These are phyloP conservation scores for Stachybotrys chlorohalonatus DNA, from an alignment of 2,329 filamentous ascomycete species.

Conservation along the genomic window DNA sequence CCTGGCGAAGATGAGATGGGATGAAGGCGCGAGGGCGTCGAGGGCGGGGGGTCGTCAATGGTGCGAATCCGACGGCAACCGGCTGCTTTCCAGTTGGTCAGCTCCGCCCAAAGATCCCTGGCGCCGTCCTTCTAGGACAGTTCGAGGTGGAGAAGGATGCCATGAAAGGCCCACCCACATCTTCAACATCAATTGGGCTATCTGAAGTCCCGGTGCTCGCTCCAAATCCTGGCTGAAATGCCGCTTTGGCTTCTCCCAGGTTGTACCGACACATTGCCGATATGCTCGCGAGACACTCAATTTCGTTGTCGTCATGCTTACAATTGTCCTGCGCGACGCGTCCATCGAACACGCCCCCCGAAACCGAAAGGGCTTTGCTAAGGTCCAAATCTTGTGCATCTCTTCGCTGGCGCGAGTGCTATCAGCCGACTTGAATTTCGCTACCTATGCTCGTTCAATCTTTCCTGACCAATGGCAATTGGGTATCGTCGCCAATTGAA, in stretches of 20 bases:
- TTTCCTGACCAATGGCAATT: too few relatives aligned
- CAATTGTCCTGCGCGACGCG: too few relatives aligned
- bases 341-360: too few relatives aligned
- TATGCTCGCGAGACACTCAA: too few relatives aligned
- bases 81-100: constrained; percentile 9
- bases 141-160: background rate
- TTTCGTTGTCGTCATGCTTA: too few relatives aligned
- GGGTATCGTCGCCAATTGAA: too few relatives aligned
- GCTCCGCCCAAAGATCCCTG: constrained; percentile 1
- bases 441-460: too few relatives aligned
- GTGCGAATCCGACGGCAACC: constrained; percentile 1
- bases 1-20: background rate
- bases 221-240: background rate
- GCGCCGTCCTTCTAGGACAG: background rate
- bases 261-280: background rate
- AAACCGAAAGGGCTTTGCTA: too few relatives aligned
- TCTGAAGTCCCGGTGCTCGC: background rate
- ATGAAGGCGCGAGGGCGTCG: background rate
- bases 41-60: background rate
- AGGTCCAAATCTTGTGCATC: too few relatives aligned
- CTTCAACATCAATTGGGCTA: background rate
- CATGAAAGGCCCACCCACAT: background rate
- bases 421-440: too few relatives aligned
- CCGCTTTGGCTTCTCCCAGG: background rate
- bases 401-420: too few relatives aligned